Evolutionary conservation across 116 monocot species (phyloP), one percentile per base, ranked within the genome.

Genomic region (Iris pallida): DNA sequence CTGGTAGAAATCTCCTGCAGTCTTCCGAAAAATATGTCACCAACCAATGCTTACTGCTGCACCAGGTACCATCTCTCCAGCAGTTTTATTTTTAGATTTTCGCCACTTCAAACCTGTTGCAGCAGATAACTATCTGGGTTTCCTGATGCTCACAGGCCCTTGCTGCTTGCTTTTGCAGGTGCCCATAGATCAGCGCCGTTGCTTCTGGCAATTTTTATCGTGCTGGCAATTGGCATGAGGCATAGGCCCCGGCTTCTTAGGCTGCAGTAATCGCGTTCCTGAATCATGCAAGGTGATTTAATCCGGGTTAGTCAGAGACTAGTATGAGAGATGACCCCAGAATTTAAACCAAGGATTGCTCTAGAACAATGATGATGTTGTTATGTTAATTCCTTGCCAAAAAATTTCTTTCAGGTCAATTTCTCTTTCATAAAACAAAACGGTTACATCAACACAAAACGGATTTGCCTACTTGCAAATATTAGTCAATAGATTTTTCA

Each of bases 171-270:
- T 16, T 67, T 54, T 6, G 67, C 19, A 18, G 89, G 85, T 4
- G 89, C 82, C 89, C 89, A 89, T 5, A 89, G 68, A 70, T 89
- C 89, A 14, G 89, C 89, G 1, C 89, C 89, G 40, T 89, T 89
- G 85, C 75, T 89, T 56, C 63, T 7, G 3, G 72, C 72, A 14
- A 85, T 69, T 46, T 56, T 60, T 1, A 71, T 57, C 1, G 79
- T 75, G 19, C 42, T 56, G 1, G 44, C 71, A 15, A 74, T 69
- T 7, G 89, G 85, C 77, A 85, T 69, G 4, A 89, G 79, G 61
- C 89, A 89, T 8, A 89, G 80, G 16, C 89, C 89, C 4, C 79
- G 71, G 66, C 74, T 76, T 55, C 84, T 63, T 53, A 89, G 72
- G 68, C 65, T 78, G 71, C 63, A 49, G 53, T 71, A 15, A 5